phyloP scores from a whole-genome alignment of 2,329 filamentous ascomycete genomes.

The Coniosporium tulheliwenetii region DNA sequence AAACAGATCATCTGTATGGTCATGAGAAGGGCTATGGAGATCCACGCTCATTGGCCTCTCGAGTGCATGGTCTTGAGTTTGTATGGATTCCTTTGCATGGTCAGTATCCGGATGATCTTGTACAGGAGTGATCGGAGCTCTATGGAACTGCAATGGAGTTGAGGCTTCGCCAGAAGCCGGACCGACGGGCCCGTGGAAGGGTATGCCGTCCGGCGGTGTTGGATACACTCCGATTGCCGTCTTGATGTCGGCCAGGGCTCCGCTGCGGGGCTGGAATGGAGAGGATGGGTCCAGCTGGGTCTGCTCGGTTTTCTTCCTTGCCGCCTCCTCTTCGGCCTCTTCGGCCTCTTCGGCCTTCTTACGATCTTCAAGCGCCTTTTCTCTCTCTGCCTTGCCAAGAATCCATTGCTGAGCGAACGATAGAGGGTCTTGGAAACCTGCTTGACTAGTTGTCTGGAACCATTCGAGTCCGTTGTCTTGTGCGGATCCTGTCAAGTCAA shows the following conservation, averaged over 20 bases:
- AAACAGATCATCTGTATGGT: slow-evolving; percentile 46
- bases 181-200: not conserved
- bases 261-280: slow-evolving; percentile 4
- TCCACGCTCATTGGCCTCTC: slow-evolving; percentile 14
- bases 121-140: slow-evolving; percentile 2
- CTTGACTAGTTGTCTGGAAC: slow-evolving; percentile 3
- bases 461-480: not conserved
- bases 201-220: slow-evolving; percentile 51
- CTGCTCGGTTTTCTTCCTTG: slow-evolving; percentile 13
- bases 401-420: slow-evolving; percentile 14
- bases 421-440: slow-evolving; percentile 15
- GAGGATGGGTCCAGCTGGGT: slow-evolving; percentile 1
- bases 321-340: slow-evolving; percentile 34
- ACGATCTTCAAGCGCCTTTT: slow-evolving; percentile 17
- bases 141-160: slow-evolving; percentile 14
- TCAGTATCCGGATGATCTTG: not conserved
- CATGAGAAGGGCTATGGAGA: slow-evolving; percentile 4
- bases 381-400: slow-evolving; percentile 6
- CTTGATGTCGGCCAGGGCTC: slow-evolving; percentile 27
- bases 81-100: not conserved
- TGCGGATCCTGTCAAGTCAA: not conserved
- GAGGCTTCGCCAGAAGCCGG: slow-evolving; percentile 19
- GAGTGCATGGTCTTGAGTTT: slow-evolving; percentile 17
- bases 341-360: slow-evolving; percentile 27
- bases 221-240: slow-evolving; percentile 48